Evolutionary conservation across 2,329 filamentous ascomycete genomes (phyloP).

Genomic region (Trichoderma pleuroti): DNA sequence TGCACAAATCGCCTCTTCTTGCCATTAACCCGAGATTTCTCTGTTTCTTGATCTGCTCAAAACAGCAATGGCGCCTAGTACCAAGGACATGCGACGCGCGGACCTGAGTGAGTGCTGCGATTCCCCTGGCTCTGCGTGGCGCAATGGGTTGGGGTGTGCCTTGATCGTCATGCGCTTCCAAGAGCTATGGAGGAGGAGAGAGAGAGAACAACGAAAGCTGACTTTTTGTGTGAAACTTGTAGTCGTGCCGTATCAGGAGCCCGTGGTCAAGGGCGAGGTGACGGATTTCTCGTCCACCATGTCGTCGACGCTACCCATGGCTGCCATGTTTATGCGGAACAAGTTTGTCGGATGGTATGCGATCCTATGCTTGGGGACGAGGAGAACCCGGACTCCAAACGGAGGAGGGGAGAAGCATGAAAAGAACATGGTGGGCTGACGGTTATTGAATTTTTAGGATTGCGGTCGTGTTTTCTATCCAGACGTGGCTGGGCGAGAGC

Average conservation of each 20-base stretch:
- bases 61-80: slow-evolving; percentile 37
- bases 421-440: neutral
- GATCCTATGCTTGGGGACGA: too few species aligned
- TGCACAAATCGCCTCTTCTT: neutral
- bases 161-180: neutral
- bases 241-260: slow-evolving; percentile 89
- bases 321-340: slow-evolving; percentile 90
- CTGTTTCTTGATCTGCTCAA: neutral
- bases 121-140: neutral
- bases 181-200: neutral
- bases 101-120: slow-evolving; percentile 40
- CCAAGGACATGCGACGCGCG: slow-evolving; percentile 42
- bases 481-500: slow-evolving; percentile 75
- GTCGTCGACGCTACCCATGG: slow-evolving; percentile 85
- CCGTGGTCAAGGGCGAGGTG: slow-evolving; percentile 58
- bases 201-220: neutral
- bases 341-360: slow-evolving; percentile 67
- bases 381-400: neutral
- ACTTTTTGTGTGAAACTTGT: neutral
- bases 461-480: slow-evolving; percentile 68
- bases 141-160: neutral
- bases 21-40: neutral
- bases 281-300: slow-evolving; percentile 70
- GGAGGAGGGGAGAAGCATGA: neutral
- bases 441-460: neutral